Conservation (phyloP, 805 yeast species). For the Barnettozyma populi region DNA sequence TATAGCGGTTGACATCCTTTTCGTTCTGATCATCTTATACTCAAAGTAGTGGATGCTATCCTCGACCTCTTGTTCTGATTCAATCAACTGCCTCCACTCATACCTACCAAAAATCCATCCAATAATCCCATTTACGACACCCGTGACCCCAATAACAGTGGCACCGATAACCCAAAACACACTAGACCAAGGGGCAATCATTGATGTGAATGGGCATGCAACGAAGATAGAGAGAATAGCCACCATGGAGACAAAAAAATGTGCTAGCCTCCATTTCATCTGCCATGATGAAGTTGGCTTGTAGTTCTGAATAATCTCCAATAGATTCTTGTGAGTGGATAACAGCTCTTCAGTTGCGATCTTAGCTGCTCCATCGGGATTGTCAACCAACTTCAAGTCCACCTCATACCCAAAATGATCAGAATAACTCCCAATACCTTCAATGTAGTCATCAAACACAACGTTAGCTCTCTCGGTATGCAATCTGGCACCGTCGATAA, state of each 20-base stretch:
- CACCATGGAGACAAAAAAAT: slow-evolving; percentile 53
- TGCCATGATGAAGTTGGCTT: slow-evolving; percentile 53
- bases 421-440: slow-evolving; percentile 69
- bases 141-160: slow-evolving; percentile 54
- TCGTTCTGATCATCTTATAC: neutral
- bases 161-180: slow-evolving; percentile 59
- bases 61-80: slow-evolving; percentile 66
- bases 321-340: slow-evolving; percentile 4
- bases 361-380: slow-evolving; percentile 12
- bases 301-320: slow-evolving; percentile 31
- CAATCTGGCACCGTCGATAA: slow-evolving; percentile 55
- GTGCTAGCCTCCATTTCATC: slow-evolving; percentile 55
- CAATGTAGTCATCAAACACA: slow-evolving; percentile 63
- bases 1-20: neutral
- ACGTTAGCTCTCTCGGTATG: slow-evolving; percentile 60
- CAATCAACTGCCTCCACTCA: slow-evolving; percentile 74
- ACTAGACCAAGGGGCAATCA: slow-evolving; percentile 52
- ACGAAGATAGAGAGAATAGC: slow-evolving; percentile 49
- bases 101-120: slow-evolving; percentile 73
- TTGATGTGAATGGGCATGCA: slow-evolving; percentile 54
- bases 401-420: slow-evolving; percentile 87
- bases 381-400: slow-evolving; percentile 28
- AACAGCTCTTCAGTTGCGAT: slow-evolving; percentile 1
- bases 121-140: slow-evolving; percentile 69
- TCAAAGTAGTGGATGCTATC: slow-evolving; percentile 20